These are phyloP conservation scores for Pichia gijzeniarum DNA, from an alignment of 805 yeast species.

Conservation along the genomic window DNA sequence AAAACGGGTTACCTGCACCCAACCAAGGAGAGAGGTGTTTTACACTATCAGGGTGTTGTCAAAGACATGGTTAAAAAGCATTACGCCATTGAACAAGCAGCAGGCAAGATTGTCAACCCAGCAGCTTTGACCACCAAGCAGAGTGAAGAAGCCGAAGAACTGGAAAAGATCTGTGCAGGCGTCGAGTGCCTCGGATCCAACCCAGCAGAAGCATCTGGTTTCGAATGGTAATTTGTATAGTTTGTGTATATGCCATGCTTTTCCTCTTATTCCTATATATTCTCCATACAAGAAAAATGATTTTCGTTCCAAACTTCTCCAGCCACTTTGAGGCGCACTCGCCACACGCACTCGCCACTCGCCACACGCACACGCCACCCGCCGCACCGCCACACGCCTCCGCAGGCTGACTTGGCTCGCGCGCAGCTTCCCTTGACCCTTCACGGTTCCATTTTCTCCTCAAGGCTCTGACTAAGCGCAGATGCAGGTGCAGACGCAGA, in stretches of 20 bases:
- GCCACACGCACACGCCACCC: no score
- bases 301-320: no score
- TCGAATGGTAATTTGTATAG: slow-evolving; percentile 22
- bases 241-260: not conserved
- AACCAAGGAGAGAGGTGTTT: slow-evolving; percentile 50
- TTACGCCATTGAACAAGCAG: slow-evolving; percentile 37
- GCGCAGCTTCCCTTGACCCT: no score
- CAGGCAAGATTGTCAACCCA: slow-evolving; percentile 45
- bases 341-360: no score
- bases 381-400: no score
- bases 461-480: no score
- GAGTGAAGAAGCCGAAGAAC: slow-evolving; percentile 40
- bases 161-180: slow-evolving; percentile 43
- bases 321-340: no score
- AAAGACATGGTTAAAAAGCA: slow-evolving; percentile 54
- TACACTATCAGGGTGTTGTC: slow-evolving; percentile 49
- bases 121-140: slow-evolving; percentile 39
- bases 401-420: no score
- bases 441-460: no score
- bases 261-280: not conserved
- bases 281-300: no score
- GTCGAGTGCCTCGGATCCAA: slow-evolving; percentile 45
- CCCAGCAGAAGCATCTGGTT: slow-evolving; percentile 27
- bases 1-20: slow-evolving; percentile 56
- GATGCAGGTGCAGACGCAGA: no score